Conservation (phyloP, 2,329 filamentous ascomycete genomes). For the Ceratocystis smalleyi region DNA sequence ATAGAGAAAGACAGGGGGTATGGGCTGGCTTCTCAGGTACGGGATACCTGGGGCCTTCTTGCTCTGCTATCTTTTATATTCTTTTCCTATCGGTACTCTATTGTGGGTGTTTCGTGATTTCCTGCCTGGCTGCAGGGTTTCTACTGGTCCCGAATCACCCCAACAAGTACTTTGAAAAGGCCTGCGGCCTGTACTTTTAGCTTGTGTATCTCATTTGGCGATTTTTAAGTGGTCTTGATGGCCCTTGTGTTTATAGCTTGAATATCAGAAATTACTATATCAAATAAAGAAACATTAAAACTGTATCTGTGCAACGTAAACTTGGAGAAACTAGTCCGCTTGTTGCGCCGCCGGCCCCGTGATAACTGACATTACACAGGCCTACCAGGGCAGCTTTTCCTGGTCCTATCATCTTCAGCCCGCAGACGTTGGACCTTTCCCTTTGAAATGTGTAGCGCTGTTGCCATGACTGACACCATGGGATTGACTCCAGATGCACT, state of each 20-base stretch:
- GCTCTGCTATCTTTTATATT: background rate
- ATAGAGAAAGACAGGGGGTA: background rate
- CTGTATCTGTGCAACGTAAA: background rate
- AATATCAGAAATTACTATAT: background rate
- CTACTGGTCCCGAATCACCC: too few species aligned
- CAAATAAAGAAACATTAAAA: background rate
- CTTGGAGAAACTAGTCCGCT: background rate
- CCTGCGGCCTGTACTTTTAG: background rate
- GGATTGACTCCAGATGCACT: conserved; percentile 67
- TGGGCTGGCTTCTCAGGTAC: background rate
- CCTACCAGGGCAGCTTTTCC: background rate
- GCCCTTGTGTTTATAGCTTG: conserved; percentile 1
- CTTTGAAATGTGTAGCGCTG: conserved; percentile 49
- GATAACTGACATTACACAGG: background rate
- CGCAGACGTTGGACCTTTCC: conserved; percentile 27
- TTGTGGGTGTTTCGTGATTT: background rate
- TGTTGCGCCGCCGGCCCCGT: background rate
- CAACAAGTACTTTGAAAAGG: background rate
- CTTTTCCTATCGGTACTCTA: background rate
- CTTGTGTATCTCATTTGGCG: background rate
- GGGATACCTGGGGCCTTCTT: background rate
- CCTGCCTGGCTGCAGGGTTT: conserved; percentile 3
- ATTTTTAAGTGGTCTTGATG: background rate
- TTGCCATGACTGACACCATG: conserved; percentile 63
- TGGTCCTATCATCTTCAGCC: background rate